Base-by-base conservation (phyloP, 306 rosid genomes). In the Biancaea sappan region DNA sequence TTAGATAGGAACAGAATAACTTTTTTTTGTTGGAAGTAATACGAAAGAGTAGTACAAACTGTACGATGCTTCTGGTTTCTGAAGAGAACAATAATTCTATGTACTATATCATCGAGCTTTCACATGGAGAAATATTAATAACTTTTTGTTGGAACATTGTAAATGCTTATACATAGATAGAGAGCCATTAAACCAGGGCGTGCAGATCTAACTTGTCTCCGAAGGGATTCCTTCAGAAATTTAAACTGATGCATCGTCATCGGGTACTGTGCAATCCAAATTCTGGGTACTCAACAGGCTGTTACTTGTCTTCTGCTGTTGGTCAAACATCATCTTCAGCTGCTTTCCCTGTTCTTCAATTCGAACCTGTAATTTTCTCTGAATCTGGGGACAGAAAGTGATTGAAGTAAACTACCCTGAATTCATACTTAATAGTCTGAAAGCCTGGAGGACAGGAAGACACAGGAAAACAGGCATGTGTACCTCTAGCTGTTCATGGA, bases 401-500 rank as follows among this genome's bases (percentile, higher is more conserved):
- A 73, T 34, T 56, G 1, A 59, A 70, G 15, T 48, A 11, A 61
- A 37, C n/a, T 8, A 71, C 22, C 8, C 63, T 62, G 21, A 60
- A 50, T 21, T 37, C 8, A 10, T 4, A 31, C 47, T 19, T 43
- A 15, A 43, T 3, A 21, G 29, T 4, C 31, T 26, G 18, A 13
- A 51, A 37, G 11, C 66, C 15, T n/a, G 54, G 7, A 63, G 35
- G 38, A 52, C 56, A 29, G 19, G 54, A 15, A 46, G 14, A 34
- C 29, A 32, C 19, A n/a, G n/a, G n/a, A n/a, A n/a, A n/a, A n/a
- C n/a, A n/a, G n/a, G n/a, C n/a, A n/a, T n/a, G n/a, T 37, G n/a
- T 79, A 94, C 98, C 94, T 94, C 98, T 35, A 94, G 82, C 48
- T 94, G 98, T 75, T 91, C 98, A 69, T 91, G 98, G 58, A 94